phyloP scores from a whole-genome alignment of 208 protist genomes.

The Trichomonas gallinae region DNA sequence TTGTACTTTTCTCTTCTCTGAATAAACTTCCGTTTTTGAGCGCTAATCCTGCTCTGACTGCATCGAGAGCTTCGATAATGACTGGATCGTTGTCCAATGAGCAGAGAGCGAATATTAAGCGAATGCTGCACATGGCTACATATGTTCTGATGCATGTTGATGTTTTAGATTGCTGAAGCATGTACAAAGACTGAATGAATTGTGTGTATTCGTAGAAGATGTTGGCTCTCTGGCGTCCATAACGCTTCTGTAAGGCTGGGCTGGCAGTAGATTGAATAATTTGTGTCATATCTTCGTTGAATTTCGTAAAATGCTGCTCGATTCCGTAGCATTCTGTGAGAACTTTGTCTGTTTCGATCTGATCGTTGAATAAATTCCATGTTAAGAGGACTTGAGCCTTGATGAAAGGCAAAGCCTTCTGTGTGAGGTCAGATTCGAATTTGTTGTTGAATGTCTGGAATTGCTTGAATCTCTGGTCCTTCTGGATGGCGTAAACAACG shows the following conservation, averaged over 20 bases:
- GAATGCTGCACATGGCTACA: background rate
- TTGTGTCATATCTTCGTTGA: background rate
- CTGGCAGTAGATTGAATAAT: background rate
- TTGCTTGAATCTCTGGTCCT: background rate
- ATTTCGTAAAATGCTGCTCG: background rate
- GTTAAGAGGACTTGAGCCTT: background rate
- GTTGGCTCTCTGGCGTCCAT: background rate
- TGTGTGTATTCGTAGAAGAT: background rate
- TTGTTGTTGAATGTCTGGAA: background rate
- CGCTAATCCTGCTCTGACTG: background rate
- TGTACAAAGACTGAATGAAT: background rate
- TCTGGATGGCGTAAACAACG: background rate
- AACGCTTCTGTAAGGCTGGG: background rate
- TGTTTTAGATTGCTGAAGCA: background rate
- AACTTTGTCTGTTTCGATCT: background rate
- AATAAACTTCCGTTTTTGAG: background rate
- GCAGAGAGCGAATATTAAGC: background rate
- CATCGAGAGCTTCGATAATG: background rate
- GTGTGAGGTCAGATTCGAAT: background rate
- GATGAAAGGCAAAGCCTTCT: background rate
- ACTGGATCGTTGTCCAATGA: background rate
- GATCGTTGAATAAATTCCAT: background rate
- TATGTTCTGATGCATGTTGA: background rate
- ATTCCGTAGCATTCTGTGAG: background rate
- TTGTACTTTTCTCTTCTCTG: background rate